These are phyloP conservation scores for Geotrichum siamense DNA, from an alignment of 1,139 yeast species.

Conservation along the genomic window DNA sequence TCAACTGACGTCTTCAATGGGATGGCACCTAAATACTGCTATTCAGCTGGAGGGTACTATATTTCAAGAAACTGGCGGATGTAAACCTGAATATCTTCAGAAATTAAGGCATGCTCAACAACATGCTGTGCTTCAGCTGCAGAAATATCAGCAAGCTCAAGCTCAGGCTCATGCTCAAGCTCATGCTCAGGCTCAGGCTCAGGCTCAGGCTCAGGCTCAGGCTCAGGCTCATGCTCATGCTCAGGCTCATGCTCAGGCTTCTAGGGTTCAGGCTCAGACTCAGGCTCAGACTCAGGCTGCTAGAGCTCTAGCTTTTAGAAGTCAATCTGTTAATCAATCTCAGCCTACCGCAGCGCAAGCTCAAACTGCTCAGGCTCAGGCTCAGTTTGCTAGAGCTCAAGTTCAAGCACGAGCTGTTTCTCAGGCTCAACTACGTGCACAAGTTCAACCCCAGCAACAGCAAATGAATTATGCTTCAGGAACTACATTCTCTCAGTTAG, in stretches of 20 bases:
- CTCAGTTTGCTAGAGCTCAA: conserved; percentile 15
- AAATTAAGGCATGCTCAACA: conserved; percentile 1
- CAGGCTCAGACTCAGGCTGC: conserved; percentile 9
- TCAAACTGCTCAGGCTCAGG: conserved; percentile 14
- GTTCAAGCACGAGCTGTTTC: conserved; percentile 9
- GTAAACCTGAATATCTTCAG: background rate
- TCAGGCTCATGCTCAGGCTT: conserved; percentile 16
- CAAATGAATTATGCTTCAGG: background rate
- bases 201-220: conserved; percentile 11
- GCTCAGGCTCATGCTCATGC: conserved; percentile 2
- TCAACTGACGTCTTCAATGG: background rate
- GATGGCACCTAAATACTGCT: background rate
- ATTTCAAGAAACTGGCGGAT: background rate
- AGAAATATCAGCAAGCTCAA: conserved; percentile 21
- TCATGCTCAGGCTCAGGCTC: conserved; percentile 20
- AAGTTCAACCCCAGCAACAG: conserved; percentile 14
- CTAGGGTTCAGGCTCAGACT: conserved; percentile 17
- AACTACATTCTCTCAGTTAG: too few relatives aligned
- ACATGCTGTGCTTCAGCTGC: background rate
- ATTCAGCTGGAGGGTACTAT: conserved; percentile 1
- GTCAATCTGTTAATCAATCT: conserved; percentile 2
- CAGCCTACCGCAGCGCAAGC: background rate
- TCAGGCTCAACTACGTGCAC: background rate
- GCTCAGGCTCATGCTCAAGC: conserved; percentile 24
- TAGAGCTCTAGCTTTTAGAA: conserved; percentile 20